Conservation (phyloP, 306 rosid genomes). For the Acacia crassicarpa region DNA sequence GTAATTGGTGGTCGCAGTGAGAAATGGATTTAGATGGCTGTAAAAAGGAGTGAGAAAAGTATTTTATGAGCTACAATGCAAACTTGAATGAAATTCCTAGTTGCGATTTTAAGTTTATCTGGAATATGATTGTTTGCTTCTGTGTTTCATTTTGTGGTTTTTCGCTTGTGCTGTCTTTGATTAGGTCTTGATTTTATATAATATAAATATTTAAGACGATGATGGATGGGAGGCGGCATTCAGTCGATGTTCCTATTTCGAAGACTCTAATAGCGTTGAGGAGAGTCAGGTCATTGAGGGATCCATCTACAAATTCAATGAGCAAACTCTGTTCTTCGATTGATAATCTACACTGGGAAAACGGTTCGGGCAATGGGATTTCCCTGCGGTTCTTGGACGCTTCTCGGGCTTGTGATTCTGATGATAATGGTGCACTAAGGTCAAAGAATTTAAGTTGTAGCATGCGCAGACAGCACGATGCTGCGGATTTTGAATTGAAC, state of each 20-base stretch:
- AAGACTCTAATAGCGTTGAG: constrained; percentile 72
- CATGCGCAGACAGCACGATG: constrained; percentile 33
- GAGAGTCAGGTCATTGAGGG: constrained; percentile 90
- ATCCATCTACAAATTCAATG: constrained; percentile 77
- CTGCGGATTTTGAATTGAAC: constrained; percentile 38
- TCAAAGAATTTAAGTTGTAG: constrained; percentile 37
- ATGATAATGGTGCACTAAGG: constrained; percentile 29
- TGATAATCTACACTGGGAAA: constrained; percentile 84
- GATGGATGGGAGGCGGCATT: constrained; percentile 85
- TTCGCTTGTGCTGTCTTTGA: constrained; percentile 1
- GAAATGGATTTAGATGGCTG: background rate
- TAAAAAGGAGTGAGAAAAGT: background rate
- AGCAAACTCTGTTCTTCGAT: constrained; percentile 55
- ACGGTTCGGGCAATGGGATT: constrained; percentile 49
- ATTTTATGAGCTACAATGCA: background rate
- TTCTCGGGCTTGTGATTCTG: constrained; percentile 39
- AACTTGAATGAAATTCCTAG: background rate
- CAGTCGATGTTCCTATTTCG: constrained; percentile 83
- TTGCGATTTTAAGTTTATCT: constrained; percentile 15
- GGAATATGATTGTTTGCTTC: constrained; percentile 12
- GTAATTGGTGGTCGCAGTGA: constrained; percentile 3
- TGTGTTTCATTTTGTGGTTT: background rate
- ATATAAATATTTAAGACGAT: constrained; percentile 17
- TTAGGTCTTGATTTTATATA: background rate
- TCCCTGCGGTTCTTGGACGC: constrained; percentile 51